A percentile compares a stretch with the other conserved stretches of the same genome.
These are phyloP conservation scores for Zasmidium cellare DNA, from an alignment of 2,329 filamentous ascomycete genomes.

Conservation along the genomic window DNA sequence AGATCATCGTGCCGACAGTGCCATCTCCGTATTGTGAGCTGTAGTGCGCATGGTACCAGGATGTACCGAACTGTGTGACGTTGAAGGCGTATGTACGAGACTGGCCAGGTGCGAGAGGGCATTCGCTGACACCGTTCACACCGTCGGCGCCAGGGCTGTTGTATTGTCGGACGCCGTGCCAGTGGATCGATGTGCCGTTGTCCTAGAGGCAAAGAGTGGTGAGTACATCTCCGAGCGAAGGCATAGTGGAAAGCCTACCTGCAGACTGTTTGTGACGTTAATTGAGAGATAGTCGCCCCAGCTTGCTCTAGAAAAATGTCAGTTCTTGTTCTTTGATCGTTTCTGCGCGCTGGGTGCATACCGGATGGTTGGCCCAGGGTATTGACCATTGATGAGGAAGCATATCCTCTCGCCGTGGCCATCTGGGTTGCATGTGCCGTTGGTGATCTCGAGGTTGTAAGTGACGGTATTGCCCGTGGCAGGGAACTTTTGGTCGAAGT, in stretches of 20 bases:
- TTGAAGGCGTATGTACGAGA: constrained; percentile 19
- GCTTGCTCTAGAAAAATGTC: too few species aligned
- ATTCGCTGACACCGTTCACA: constrained; percentile 21
- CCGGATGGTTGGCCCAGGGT: not conserved
- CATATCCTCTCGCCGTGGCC: constrained; percentile 29
- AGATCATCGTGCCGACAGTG: constrained; percentile 59
- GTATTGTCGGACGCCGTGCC: constrained; percentile 41
- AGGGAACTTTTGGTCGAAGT: constrained; percentile 46
- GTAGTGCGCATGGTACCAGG: constrained; percentile 59
- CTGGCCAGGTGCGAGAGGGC: constrained; percentile 20
- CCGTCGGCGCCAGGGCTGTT: constrained; percentile 37
- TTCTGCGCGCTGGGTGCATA: too few species aligned
- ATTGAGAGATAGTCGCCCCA: not conserved
- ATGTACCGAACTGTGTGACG: constrained; percentile 48
- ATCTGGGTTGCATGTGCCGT: constrained; percentile 41
- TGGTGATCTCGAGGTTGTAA: constrained; percentile 36
- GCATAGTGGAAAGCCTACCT: not conserved
- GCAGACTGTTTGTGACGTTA: not conserved
- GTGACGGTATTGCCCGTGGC: constrained; percentile 38
- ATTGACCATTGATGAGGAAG: constrained; percentile 39
- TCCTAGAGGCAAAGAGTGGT: constrained; percentile 33
- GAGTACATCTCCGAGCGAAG: too few species aligned
- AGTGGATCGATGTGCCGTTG: constrained; percentile 42
- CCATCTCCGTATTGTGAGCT: constrained; percentile 56
- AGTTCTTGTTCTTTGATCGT: too few species aligned